Base-by-base conservation (phyloP, 371 early-diverging fungal genomes). In the Homolaphlyctis polyrhiza region DNA sequence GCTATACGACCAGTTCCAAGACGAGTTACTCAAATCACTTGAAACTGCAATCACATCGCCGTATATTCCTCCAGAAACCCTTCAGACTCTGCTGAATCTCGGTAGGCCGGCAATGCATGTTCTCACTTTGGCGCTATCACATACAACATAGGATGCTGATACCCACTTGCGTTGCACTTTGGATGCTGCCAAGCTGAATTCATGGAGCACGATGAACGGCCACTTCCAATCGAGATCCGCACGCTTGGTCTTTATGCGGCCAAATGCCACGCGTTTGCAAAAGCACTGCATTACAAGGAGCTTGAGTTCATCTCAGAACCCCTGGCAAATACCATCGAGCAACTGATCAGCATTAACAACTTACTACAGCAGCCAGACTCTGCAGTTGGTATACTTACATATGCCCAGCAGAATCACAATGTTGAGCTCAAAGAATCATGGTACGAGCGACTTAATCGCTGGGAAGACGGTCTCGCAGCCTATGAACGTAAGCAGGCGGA, bases 141-240 rank as follows among this genome's bases (percentile, higher is more conserved):
- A n/a, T n/a, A n/a, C n/a, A n/a, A n/a, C n/a, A n/a, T n/a, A n/a
- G n/a, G n/a, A n/a, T n/a, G n/a, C n/a, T n/a, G n/a, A n/a, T n/a
- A n/a, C n/a, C n/a, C n/a, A n/a, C n/a, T n/a, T n/a, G n/a, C n/a
- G n/a, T n/a, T n/a, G n/a, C n/a, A n/a, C n/a, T n/a, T n/a, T n/a
- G n/a, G n/a, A n/a, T n/a, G n/a, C n/a, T n/a, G n/a, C n/a, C n/a
- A n/a, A n/a, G n/a, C 96, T 25, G 99, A 96, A 74, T 96, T 94
- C 65, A 96, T 98, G 97, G 98, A 98, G 74, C 96, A 94, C 62
- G 95, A 97, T 71, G 96, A 94, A 71, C 94, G 94, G 69, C 87
- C 94, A 34, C 78, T 96, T 4, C 96, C 96, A 0, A 96, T 97
- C 57, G 93, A 94, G 65, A 89, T 96, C 51, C 85, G 91, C 39